These are phyloP conservation scores for Alternaria tenuissima DNA, from an alignment of 2,329 filamentous ascomycete species.

Conservation along the genomic window DNA sequence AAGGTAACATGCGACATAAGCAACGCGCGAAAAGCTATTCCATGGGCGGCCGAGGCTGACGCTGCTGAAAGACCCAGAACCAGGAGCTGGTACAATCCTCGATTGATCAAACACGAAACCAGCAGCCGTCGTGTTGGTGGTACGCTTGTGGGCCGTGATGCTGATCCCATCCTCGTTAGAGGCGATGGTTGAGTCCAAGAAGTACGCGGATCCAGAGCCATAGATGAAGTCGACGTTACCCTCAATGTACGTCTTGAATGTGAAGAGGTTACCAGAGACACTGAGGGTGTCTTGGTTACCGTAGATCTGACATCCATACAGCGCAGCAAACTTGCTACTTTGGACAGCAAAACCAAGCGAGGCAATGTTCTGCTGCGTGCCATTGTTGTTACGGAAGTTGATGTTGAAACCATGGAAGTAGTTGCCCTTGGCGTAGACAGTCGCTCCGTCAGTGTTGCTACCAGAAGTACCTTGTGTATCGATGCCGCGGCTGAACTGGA, in stretches of 20 bases:
- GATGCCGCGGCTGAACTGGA: slow-evolving; percentile 47
- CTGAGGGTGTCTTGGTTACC: slow-evolving; percentile 52
- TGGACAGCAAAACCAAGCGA: slow-evolving; percentile 53
- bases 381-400: slow-evolving; percentile 53
- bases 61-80: slow-evolving; percentile 37
- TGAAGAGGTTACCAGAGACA: slow-evolving; percentile 51
- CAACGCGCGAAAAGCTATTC: slow-evolving; percentile 31
- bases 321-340: slow-evolving; percentile 52
- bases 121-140: slow-evolving; percentile 48
- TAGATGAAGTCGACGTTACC: slow-evolving; percentile 57
- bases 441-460: slow-evolving; percentile 51
- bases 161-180: slow-evolving; percentile 48
- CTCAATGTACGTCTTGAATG: slow-evolving; percentile 52
- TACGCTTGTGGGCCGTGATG: slow-evolving; percentile 53
- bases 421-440: slow-evolving; percentile 53
- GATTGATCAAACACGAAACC: slow-evolving; percentile 53
- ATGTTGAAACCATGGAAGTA: slow-evolving; percentile 53
- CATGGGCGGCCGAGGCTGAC: slow-evolving; percentile 40
- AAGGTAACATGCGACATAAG: slow-evolving; percentile 28
- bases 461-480: slow-evolving; percentile 47
- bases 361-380: slow-evolving; percentile 49
- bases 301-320: slow-evolving; percentile 50
- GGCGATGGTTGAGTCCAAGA: slow-evolving; percentile 51
- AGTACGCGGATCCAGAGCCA: slow-evolving; percentile 56
- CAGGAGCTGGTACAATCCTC: slow-evolving; percentile 40